Base-by-base conservation (phyloP, 2,329 filamentous ascomycete species). In the Aspergillus costaricaensis region DNA sequence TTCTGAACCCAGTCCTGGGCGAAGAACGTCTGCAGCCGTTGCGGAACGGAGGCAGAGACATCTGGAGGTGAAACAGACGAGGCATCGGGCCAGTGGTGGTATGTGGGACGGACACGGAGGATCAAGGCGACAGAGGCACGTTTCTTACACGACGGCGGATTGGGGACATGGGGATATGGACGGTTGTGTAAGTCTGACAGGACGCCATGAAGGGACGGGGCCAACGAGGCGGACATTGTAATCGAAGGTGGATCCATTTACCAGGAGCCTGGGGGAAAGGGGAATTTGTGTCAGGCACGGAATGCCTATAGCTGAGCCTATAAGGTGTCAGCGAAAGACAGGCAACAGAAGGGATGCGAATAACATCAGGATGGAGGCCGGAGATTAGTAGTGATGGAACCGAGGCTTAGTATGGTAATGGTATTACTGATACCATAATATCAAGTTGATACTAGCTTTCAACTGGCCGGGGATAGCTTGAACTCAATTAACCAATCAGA, bases 51-150 rank as follows among this genome's bases (percentile, higher is more conserved):
- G 57, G 67, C 62, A 49, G 65, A 67, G 6, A 63, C 58, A 50
- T 67, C 68, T 15, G 62, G 67, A 32, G 58, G 57, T 55, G 66
- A 57, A 4, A 62, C 58, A 14, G 63, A 60, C 10, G 69, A 66
- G 15, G 52, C 30, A 19, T 75, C 68, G 7, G 84, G 83, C 77
- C 81, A 84, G 67, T 87, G 80, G 23, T 81, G 68, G 69, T 83
- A 85, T 15, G 81, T 79, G 15, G 86, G 86, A 55, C 86, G 82
- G 25, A 90, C 79, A 62, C 87, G 85, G 51, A 90, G 76, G 51
- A 89, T 83, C 51, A 89, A 74, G 21, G 87, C 86, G 43, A 90
- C 87, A 3, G 86, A 87, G n/a, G 87, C 87, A 62, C 87, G 81
- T 70, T 85, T 85, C 61, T 81, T 82, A 66, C 82, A 80, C 36